Evolutionary conservation across 768 basidiomycete genomes (phyloP).

Genomic region (Russula sp.): DNA sequence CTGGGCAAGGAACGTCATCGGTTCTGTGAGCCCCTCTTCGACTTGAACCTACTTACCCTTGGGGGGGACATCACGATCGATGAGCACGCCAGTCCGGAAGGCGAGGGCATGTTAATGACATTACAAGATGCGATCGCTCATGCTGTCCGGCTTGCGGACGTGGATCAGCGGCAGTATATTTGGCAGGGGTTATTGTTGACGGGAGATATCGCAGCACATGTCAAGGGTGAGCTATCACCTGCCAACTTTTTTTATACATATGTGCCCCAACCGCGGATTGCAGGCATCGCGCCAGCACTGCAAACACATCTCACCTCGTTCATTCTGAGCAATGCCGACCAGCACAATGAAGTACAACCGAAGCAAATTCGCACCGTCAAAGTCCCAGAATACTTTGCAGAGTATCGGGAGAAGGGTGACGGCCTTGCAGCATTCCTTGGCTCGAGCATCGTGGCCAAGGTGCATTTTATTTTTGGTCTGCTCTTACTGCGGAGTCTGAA

Average conservation of each 20-base stretch:
- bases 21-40: constrained; percentile 86
- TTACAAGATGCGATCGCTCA: constrained; percentile 63
- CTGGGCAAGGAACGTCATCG: constrained; percentile 85
- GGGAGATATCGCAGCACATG: constrained; percentile 62
- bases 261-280: constrained; percentile 1
- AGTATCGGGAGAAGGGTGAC: constrained; percentile 82
- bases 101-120: constrained; percentile 30
- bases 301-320: constrained; percentile 64
- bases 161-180: constrained; percentile 60
- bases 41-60: constrained; percentile 48
- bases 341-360: constrained; percentile 67
- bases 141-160: constrained; percentile 52
- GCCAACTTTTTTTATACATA: constrained; percentile 2
- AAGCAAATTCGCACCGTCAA: constrained; percentile 51
- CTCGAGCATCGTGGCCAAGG: constrained; percentile 80
- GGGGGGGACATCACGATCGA: constrained; percentile 13
- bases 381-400: constrained; percentile 86
- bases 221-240: constrained; percentile 48
- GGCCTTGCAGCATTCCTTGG: constrained; percentile 77
- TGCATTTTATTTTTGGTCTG: constrained; percentile 24
- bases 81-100: constrained; percentile 22
- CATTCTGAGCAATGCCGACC: constrained; percentile 50
- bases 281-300: constrained; percentile 43
- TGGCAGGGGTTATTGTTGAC: constrained; percentile 79
- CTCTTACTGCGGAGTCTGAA: neutral